Evolutionary conservation across 2,329 filamentous ascomycete species (phyloP), one percentile per base, ranked within the genome.

Genomic region (Trichoderma pleuroti): DNA sequence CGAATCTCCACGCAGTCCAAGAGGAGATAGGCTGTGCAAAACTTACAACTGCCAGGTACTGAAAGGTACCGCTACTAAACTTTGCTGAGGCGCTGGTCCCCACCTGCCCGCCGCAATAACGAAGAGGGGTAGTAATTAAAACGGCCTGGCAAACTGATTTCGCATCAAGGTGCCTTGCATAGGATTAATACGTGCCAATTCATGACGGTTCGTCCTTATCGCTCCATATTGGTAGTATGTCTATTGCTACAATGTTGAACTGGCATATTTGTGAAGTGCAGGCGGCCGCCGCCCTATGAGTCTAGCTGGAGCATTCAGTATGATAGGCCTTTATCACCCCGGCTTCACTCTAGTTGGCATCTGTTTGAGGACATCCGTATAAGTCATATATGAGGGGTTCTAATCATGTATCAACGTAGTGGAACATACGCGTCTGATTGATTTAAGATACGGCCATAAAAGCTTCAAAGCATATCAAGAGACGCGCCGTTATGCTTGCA

Each of bases 51-150:
- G 56, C 56, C n/a, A 21, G 30, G 56, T 32, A 34, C 56, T 12
- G 34, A 56, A 39, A 18, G 21, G 59, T 39, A 42, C 18, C 14
- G 16, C 57, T 39, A 61, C 57, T 26, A 26, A 14, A 14, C 30
- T 59, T n/a, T 61, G 21, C 57, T 39, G 26, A 56, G 52, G 52
- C 52, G 9, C 30, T 30, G 18, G 28, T 66, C 63, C 63, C 63
- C 63, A 66, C 63, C 32, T 26, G 26, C 34, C 49, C 49, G 63
- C 34, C 34, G 34, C 30, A 46, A 69, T 12, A 26, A 42, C 28
- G 49, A 54, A 64, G 67, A 64, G 39, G 60, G 56, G 60, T 69
- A 36, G 46, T 24, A 63, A 49, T 61, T 46, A 34, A 68, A 66
- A 66, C 21, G 63, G 63, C 24, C 46, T 56, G 63, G 34, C 52